Evolutionary conservation across 163 green algal genomes (phyloP).

Genomic region (Scenedesmus sp.): DNA sequence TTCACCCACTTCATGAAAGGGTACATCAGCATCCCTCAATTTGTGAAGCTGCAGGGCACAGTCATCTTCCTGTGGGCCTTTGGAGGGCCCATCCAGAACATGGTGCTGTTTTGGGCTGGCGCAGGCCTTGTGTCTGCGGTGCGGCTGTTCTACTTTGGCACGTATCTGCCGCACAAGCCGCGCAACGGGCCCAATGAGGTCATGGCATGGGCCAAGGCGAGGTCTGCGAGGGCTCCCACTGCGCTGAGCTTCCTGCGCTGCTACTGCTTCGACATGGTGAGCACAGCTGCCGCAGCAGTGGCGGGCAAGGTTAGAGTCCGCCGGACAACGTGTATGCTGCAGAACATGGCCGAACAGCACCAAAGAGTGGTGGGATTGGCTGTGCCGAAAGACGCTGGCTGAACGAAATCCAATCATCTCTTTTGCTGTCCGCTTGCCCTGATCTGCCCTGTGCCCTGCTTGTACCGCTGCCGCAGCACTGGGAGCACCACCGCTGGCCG

Average conservation of each 20-base stretch:
- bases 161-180: conserved; percentile 43
- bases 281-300: background rate
- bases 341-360: no score
- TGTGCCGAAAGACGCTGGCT: no score
- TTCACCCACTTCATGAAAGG: conserved; percentile 46
- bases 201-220: conserved; percentile 44
- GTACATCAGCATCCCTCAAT: conserved; percentile 39
- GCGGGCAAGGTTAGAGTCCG: no score
- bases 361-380: no score
- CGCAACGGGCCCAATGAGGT: conserved; percentile 1
- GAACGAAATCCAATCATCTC: no score
- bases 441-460: background rate
- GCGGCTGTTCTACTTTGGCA: conserved; percentile 57
- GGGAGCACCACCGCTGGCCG: conserved; percentile 51
- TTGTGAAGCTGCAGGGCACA: conserved; percentile 36
- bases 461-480: conserved; percentile 21
- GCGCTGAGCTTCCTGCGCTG: conserved; percentile 35
- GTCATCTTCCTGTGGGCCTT: background rate
- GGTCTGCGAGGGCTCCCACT: background rate
- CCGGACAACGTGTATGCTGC: no score
- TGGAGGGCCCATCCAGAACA: conserved; percentile 22
- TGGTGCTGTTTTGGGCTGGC: conserved; percentile 46
- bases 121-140: conserved; percentile 20
- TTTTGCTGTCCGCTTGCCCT: background rate
- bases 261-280: conserved; percentile 46